phyloP scores from a whole-genome alignment of 208 protist species.

The Polymyxa betae region DNA sequence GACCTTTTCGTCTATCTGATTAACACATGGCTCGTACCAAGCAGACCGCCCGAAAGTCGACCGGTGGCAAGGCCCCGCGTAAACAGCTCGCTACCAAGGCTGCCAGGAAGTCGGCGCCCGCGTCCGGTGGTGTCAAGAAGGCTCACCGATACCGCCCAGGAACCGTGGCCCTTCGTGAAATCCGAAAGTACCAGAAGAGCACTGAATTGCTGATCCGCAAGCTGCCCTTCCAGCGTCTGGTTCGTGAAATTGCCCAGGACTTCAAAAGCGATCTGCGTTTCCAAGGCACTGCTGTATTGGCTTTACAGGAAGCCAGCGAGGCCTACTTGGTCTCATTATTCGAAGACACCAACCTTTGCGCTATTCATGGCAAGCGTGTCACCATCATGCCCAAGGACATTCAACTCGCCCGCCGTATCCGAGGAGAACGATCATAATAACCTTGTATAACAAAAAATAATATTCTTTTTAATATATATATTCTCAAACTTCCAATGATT shows the following conservation, averaged over 20 bases:
- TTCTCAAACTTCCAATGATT: too few species aligned
- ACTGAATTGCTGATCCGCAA: too few species aligned
- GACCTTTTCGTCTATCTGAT: too few species aligned
- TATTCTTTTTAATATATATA: too few species aligned
- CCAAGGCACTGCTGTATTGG: constrained; percentile 84
- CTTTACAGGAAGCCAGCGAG: constrained; percentile 97
- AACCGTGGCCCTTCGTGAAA: constrained; percentile 97
- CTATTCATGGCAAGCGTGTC: too few species aligned
- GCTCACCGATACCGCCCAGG: constrained; percentile 96
- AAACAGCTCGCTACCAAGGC: constrained; percentile 90
- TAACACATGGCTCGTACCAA: too few species aligned
- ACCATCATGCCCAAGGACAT: constrained; percentile 98
- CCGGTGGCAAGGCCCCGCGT: constrained; percentile 69
- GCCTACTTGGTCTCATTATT: constrained; percentile 88
- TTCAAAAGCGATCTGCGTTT: constrained; percentile 91
- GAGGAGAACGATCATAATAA: constrained; percentile 89
- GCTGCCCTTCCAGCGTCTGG: too few species aligned
- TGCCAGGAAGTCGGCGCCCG: constrained; percentile 85
- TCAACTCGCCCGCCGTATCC: constrained; percentile 94
- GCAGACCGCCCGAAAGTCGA: too few species aligned
- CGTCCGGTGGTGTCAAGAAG: constrained; percentile 78
- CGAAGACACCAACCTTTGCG: too few species aligned
- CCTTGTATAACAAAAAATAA: too few species aligned
- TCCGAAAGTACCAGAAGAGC: too few species aligned
- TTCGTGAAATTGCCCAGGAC: constrained; percentile 87